A percentile compares a stretch with the other conserved stretches of the same genome.
Evolutionary conservation across 768 basidiomycete genomes (phyloP).

Genomic region (Fistulinella prunicolor): DNA sequence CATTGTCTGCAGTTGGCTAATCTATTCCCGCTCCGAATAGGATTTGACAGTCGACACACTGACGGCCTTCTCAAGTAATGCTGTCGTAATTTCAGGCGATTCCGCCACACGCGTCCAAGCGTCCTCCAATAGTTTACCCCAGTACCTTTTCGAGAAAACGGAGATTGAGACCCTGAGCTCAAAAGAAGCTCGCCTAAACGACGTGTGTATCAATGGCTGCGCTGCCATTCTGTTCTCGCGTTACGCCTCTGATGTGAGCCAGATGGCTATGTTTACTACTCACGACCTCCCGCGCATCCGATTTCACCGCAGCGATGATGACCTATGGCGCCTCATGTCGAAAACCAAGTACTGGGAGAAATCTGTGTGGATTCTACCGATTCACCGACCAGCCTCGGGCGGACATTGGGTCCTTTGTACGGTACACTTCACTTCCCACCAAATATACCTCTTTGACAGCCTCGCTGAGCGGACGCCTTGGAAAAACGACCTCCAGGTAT

Average conservation of each 20-base stretch:
- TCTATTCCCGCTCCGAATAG: too few relatives aligned
- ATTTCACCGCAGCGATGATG: background rate
- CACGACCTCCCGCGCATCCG: constrained; percentile 4
- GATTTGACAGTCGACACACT: too few relatives aligned
- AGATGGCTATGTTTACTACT: constrained; percentile 6
- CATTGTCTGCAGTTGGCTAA: too few relatives aligned
- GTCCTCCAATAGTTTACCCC: too few relatives aligned
- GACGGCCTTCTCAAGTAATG: too few relatives aligned
- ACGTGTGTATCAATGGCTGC: constrained; percentile 13
- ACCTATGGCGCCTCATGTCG: constrained; percentile 22
- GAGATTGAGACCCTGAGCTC: background rate
- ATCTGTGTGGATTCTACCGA: constrained; percentile 36
- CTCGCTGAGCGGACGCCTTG: too few relatives aligned
- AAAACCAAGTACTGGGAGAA: constrained; percentile 30
- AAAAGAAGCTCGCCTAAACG: constrained; percentile 1
- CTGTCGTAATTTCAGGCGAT: too few relatives aligned
- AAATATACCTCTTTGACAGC: too few relatives aligned
- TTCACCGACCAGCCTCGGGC: constrained; percentile 25
- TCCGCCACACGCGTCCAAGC: too few relatives aligned
- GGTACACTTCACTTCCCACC: too few relatives aligned
- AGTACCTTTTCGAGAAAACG: too few relatives aligned
- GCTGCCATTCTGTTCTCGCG: constrained; percentile 1
- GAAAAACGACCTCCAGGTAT: too few relatives aligned
- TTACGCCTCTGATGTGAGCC: background rate
- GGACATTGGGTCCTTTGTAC: constrained; percentile 35